Percentiles rank a stretch among this genome's conserved stretches.
These are phyloP conservation scores for Triticum dicoccoides DNA, from an alignment of 176 grass and related monocot genomes.

Conservation along the genomic window DNA sequence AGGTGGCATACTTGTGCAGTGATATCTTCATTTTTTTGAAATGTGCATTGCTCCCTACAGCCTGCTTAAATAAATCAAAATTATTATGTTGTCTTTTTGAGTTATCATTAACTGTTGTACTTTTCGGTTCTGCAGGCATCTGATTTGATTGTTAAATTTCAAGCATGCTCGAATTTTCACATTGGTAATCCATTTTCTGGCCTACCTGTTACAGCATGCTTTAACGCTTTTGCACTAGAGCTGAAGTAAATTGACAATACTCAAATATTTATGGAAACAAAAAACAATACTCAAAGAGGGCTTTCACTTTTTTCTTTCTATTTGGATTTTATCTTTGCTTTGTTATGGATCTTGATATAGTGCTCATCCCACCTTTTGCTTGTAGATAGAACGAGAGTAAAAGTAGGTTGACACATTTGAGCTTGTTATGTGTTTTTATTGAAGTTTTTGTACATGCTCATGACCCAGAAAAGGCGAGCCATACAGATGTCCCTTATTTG, in stretches of 20 bases:
- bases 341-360: not conserved
- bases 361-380: not conserved
- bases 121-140: slow-evolving; percentile 52
- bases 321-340: slow-evolving; percentile 4
- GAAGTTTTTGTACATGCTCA: not conserved
- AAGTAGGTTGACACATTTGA: not conserved
- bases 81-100: not conserved
- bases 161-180: slow-evolving; percentile 67
- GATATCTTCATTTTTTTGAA: slow-evolving; percentile 16
- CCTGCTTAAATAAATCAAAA: not conserved
- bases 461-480: not conserved
- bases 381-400: not conserved
- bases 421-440: not conserved
- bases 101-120: slow-evolving; percentile 5
- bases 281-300: not conserved
- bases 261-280: no score
- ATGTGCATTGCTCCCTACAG: not conserved
- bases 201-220: not conserved
- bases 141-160: slow-evolving; percentile 67
- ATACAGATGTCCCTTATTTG: not conserved
- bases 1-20: slow-evolving; percentile 47
- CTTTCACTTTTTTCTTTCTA: not conserved
- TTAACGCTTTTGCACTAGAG: not conserved
- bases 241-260: not conserved
- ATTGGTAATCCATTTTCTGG: slow-evolving; percentile 59